A percentile compares a stretch with the other conserved stretches of the same genome.
Evolutionary conservation across 2,329 filamentous ascomycete genomes (phyloP).

Genomic region (Macrophomina pseudophaseolina): DNA sequence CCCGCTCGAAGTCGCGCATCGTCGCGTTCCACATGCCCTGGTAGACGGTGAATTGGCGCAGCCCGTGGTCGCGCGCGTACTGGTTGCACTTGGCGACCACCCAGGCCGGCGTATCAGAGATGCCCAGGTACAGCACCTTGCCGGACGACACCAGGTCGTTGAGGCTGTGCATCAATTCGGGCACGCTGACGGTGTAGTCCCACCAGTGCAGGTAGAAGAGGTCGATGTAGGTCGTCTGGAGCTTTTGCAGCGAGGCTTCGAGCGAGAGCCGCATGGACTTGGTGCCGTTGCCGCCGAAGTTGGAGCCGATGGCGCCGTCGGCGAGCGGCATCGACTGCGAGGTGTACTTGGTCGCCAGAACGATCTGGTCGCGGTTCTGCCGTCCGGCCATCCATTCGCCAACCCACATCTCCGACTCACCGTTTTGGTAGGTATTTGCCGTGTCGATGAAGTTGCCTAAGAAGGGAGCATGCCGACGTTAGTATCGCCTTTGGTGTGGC

Average conservation of each 20-base stretch:
- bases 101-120: conserved; percentile 53
- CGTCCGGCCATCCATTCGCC: conserved; percentile 50
- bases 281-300: conserved; percentile 50
- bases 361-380: conserved; percentile 46
- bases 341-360: conserved; percentile 50
- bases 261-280: conserved; percentile 47
- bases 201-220: conserved; percentile 47
- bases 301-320: conserved; percentile 32
- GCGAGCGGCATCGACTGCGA: conserved; percentile 32
- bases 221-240: conserved; percentile 73
- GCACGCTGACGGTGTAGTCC: conserved; percentile 49
- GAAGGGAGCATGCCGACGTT: not conserved
- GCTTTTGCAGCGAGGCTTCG: conserved; percentile 53
- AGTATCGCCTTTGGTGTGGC: not conserved
- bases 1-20: conserved; percentile 51
- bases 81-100: conserved; percentile 38
- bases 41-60: conserved; percentile 47
- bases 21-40: conserved; percentile 50
- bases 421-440: conserved; percentile 32
- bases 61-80: conserved; percentile 47
- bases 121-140: conserved; percentile 53
- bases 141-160: conserved; percentile 48
- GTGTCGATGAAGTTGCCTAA: conserved; percentile 67
- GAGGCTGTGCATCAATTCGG: conserved; percentile 52
- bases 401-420: conserved; percentile 52